Conservation (phyloP, 495 filamentous ascomycete genomes). For the Aspergillus funiculosus region DNA sequence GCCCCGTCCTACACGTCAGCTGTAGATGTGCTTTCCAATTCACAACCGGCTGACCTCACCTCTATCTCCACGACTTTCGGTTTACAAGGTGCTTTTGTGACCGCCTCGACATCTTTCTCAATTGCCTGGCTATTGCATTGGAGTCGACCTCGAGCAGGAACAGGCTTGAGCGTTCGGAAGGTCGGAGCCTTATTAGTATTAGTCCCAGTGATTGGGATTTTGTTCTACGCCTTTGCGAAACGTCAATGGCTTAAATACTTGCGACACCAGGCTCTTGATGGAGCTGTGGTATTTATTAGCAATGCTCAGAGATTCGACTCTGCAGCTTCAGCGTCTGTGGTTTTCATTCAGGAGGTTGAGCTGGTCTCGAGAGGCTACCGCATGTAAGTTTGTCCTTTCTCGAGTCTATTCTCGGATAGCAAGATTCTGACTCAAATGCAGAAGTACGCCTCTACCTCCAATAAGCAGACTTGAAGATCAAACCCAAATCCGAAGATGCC, state of each 20-base stretch:
- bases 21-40: constrained; percentile 33
- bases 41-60: constrained; percentile 30
- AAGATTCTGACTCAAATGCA: constrained; percentile 41
- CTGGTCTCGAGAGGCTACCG: constrained; percentile 90
- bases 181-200: constrained; percentile 55
- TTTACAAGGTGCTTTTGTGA: constrained; percentile 47
- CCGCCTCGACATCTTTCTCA: constrained; percentile 55
- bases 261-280: constrained; percentile 67
- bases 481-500: constrained; percentile 70
- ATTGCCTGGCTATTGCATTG: constrained; percentile 71
- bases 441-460: constrained; percentile 79
- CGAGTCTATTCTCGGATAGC: not conserved
- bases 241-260: constrained; percentile 83
- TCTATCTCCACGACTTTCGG: constrained; percentile 42
- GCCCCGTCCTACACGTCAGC: constrained; percentile 44
- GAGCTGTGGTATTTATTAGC: constrained; percentile 65
- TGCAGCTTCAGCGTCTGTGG: constrained; percentile 70
- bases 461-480: constrained; percentile 76
- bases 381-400: constrained; percentile 54
- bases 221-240: constrained; percentile 66
- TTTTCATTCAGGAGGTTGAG: constrained; percentile 93
- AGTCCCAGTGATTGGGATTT: constrained; percentile 47
- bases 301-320: constrained; percentile 80
- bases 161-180: constrained; percentile 37
- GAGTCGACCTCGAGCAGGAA: constrained; percentile 38